These are phyloP conservation scores for Arthroderma sp. DNA, from an alignment of 2,329 filamentous ascomycete genomes.

Conservation along the genomic window DNA sequence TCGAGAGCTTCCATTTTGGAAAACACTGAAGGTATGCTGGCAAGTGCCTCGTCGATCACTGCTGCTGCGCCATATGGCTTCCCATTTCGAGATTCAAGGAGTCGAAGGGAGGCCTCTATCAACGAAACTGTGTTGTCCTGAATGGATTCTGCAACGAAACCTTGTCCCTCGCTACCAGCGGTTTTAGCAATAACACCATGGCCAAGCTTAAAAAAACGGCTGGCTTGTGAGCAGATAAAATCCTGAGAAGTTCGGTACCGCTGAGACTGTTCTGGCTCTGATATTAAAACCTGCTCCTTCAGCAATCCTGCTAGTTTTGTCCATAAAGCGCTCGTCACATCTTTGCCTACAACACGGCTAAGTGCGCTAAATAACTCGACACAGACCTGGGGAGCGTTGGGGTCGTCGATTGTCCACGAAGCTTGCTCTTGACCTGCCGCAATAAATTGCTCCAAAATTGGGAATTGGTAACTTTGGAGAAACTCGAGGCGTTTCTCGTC, in stretches of 20 bases:
- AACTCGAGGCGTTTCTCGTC: constrained; percentile 39
- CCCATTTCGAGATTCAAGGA: constrained; percentile 45
- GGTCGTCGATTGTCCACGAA: constrained; percentile 41
- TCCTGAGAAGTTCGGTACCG: constrained; percentile 63
- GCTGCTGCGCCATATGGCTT: constrained; percentile 56
- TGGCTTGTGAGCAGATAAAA: constrained; percentile 52
- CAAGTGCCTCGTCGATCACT: constrained; percentile 43
- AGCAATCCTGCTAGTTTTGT: constrained; percentile 48
- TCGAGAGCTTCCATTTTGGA: constrained; percentile 34
- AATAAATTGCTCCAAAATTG: constrained; percentile 44
- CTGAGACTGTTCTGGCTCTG: constrained; percentile 69
- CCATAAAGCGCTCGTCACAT: constrained; percentile 50
- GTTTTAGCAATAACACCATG: constrained; percentile 25
- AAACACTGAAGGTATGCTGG: constrained; percentile 33
- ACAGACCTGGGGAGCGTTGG: constrained; percentile 29
- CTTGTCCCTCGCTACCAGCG: constrained; percentile 17
- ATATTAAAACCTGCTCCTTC: constrained; percentile 56
- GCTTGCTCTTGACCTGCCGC: constrained; percentile 34
- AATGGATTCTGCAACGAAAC: constrained; percentile 24
- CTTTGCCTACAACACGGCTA: constrained; percentile 32
- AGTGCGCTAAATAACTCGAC: constrained; percentile 30
- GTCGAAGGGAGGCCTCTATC: constrained; percentile 38
- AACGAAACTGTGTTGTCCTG: constrained; percentile 30
- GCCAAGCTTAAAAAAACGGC: constrained; percentile 54
- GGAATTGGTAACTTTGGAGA: constrained; percentile 38